Evolutionary conservation across 495 filamentous ascomycete genomes (phyloP), one percentile per base, ranked within the genome.

Genomic region (Aspergillus sclerotiicarbonarius): DNA sequence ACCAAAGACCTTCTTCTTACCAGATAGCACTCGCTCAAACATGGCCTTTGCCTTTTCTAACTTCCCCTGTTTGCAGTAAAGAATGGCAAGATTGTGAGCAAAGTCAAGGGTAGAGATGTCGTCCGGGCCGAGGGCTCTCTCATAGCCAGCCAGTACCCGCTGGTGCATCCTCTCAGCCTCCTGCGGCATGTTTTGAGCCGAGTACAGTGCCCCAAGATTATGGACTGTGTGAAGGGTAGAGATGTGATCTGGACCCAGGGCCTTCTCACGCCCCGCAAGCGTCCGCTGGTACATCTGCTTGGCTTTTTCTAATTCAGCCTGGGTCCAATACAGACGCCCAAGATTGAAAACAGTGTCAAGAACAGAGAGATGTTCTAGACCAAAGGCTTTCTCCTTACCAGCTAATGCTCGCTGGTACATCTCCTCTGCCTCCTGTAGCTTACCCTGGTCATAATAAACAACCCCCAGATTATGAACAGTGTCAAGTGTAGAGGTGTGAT

Each of bases 221-320:
- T 67, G 55, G 45, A 76, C 57, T 29, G 67, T 76, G 3, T 54
- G 33, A 13, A 73, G 61, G 4, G 67, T 74, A 43, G 59, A 67
- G 18, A 18, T 39, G 47, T 75, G 66, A 5, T 70, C 64, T 15
- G 49, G 31, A 21, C 71, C 68, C 0, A 65, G 52, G 12, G 59
- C 59, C 56, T 71, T 70, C 59, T 75, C 67, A 3, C 62, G 53
- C 12, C 71, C 67, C 63, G 67, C 29, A 12, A 64, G 54, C 35
- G 63, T 67, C 49, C 65, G 53, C 13, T 18, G n/a, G 48, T 67
- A 68, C 58, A 66, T 61, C 57, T 48, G 18, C 51, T 69, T 64
- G 33, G 70, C 66, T 33, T 72, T 51, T 12, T 13, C 51, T 13
- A 67, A 29, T 43, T 67, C 66, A 21, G 64, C 62, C 62, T 69